A percentile compares a stretch with the other conserved stretches of the same genome.
Conservation (phyloP, 202 grass and related monocot genomes). For the Zoysia matrella region DNA sequence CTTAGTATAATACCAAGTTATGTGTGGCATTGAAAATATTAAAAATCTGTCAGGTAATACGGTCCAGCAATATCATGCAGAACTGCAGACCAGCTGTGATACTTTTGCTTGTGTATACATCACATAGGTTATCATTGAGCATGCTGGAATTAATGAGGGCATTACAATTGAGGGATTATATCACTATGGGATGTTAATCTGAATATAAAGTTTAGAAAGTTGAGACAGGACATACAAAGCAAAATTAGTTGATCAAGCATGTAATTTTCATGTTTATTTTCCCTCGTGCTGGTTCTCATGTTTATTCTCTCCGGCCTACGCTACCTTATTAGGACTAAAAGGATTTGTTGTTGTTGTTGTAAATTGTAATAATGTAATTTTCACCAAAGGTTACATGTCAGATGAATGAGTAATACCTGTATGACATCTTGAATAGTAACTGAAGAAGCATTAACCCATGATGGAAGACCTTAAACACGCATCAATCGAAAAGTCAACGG, state of each 20-base stretch:
- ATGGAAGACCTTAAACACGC: conserved; percentile 77
- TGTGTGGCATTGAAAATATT: conserved; percentile 32
- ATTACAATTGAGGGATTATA: not conserved
- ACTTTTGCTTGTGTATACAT: not conserved
- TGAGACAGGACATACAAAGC: no score
- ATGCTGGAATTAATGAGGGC: not conserved
- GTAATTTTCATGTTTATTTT: not conserved
- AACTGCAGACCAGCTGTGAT: not conserved
- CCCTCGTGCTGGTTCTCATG: no score
- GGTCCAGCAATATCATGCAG: not conserved
- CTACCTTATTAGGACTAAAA: no score
- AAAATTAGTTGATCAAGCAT: not conserved
- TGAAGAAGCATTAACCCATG: conserved; percentile 73
- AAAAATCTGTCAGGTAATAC: not conserved
- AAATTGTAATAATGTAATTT: not conserved
- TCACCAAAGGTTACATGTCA: not conserved
- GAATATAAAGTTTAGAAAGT: no score
- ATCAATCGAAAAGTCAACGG: conserved; percentile 71
- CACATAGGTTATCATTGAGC: not conserved
- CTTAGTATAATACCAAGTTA: conserved; percentile 12
- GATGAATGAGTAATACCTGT: conserved; percentile 57
- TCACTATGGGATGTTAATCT: no score
- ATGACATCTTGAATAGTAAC: conserved; percentile 84
- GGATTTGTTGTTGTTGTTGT: no score
- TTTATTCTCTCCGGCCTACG: no score